Evolutionary conservation across 2,329 filamentous ascomycete genomes (phyloP), one percentile per base, ranked within the genome.

Genomic region (Arthrobotrys megalospora): DNA sequence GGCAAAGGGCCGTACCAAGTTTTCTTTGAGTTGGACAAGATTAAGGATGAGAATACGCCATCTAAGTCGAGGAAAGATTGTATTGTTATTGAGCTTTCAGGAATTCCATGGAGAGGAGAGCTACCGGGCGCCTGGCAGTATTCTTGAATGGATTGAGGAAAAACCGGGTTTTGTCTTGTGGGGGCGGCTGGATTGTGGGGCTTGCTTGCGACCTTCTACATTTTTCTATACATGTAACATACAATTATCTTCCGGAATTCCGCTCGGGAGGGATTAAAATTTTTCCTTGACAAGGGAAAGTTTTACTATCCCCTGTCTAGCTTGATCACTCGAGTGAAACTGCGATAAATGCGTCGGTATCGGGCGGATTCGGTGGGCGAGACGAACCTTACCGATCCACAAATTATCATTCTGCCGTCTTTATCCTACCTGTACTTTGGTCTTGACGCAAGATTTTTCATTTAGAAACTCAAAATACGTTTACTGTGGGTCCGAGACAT

Each of bases 1-100:
- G 50, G 50, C 19, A 43, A 36, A 36, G 48, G 16, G 6, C 64
- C 64, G 8, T 68, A 68, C 47, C 64, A 68, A 38, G 48, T 68
- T 8, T 68, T 43, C 45, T 58, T 68, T 12, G 50, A 68, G 34
- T 34, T 45, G 11, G n/a, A 10, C 12, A 14, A 48, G 16, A 19
- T 68, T 12, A n/a, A 14, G 12, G 48, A 68, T 58, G 28, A 32
- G 36, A 36, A 52, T 58, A 41, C 36, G 5, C 64, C 64, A 10
- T 55, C 64, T 14, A 36, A 36, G 12, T 55, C 7, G 6, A 32
- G 48, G 34, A 19, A n/a, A 10, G 64, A 68, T 58, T 68, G 64
- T 41, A 36, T 68, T 28, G 48, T 8, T 3, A 55, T 68, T 38
- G n/a, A 48, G 4, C 19, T 68, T 58, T 43, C 48, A 14, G 14